A percentile compares a stretch with the other conserved stretches of the same genome.
Evolutionary conservation across 768 basidiomycete genomes (phyloP).

Genomic region (Calocybe indica): DNA sequence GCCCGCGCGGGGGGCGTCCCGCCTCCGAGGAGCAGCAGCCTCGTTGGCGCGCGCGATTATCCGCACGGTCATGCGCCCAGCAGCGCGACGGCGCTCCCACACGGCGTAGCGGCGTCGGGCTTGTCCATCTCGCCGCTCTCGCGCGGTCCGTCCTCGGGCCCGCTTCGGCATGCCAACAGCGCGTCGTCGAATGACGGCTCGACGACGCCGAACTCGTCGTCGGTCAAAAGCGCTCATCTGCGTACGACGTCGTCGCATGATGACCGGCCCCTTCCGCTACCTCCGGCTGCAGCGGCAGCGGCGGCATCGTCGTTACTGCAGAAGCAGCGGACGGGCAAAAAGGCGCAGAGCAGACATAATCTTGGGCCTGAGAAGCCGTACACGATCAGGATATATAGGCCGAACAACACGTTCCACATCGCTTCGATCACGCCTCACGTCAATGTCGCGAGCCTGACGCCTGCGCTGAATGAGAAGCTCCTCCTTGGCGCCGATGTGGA

Average conservation of each 20-base stretch:
- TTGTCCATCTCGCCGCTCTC: too few relatives aligned
- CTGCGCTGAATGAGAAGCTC: constrained; percentile 54
- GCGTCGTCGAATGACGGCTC: too few relatives aligned
- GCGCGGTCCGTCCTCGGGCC: too few relatives aligned
- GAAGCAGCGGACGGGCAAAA: constrained; percentile 2
- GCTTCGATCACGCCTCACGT: constrained; percentile 56
- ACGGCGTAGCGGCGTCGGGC: too few relatives aligned
- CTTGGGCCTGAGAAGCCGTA: constrained; percentile 24
- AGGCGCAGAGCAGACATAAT: constrained; percentile 3
- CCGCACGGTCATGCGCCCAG: too few relatives aligned
- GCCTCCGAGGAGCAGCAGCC: too few relatives aligned
- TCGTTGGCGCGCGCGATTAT: too few relatives aligned
- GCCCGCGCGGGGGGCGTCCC: background rate
- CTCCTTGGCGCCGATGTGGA: constrained; percentile 44
- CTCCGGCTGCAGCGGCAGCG: background rate
- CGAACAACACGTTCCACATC: constrained; percentile 67
- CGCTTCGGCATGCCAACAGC: too few relatives aligned
- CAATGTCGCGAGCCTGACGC: constrained; percentile 64
- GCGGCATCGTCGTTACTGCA: background rate
- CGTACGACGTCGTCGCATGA: too few relatives aligned
- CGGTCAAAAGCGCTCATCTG: too few relatives aligned
- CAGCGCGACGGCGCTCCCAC: too few relatives aligned
- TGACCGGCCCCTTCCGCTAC: background rate
- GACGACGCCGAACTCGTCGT: too few relatives aligned
- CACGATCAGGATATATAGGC: constrained; percentile 72